Evolutionary conservation across 805 yeast species (phyloP).

Genomic region (Lipomyces mesembrius): DNA sequence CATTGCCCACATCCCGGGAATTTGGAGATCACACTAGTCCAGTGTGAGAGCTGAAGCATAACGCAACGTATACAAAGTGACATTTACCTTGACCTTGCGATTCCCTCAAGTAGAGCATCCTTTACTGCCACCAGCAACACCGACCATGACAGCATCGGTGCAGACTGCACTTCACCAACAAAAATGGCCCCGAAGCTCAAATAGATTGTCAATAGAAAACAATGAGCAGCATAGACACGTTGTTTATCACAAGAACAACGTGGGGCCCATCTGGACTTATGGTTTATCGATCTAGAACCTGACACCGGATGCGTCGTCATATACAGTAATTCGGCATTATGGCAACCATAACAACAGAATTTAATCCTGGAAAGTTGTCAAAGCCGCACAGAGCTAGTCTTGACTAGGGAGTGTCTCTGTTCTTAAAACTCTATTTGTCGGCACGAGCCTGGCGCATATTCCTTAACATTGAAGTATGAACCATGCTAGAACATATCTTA

Average conservation of each 20-base stretch:
- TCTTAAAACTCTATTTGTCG: not conserved
- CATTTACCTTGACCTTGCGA: conserved; percentile 19
- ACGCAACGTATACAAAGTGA: not conserved
- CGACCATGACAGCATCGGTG: conserved; percentile 11
- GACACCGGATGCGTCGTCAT: too few species aligned
- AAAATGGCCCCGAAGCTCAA: not conserved
- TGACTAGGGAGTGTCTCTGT: not conserved
- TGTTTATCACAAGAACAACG: too few species aligned
- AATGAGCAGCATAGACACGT: too few species aligned
- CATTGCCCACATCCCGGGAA: conserved; percentile 13
- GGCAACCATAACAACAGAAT: not conserved
- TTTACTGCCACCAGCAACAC: conserved; percentile 19
- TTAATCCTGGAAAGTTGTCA: not conserved
- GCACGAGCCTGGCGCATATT: not conserved
- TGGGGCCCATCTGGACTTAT: too few species aligned
- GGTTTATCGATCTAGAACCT: too few species aligned
- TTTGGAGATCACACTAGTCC: conserved; percentile 13
- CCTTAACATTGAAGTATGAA: too few species aligned
- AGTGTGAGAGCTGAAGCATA: not conserved
- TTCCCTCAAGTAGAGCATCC: conserved; percentile 15
- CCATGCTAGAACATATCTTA: too few species aligned
- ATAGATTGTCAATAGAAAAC: too few species aligned
- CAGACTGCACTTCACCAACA: not conserved
- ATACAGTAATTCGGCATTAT: not conserved
- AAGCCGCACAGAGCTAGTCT: not conserved